Percentiles rank a stretch among this genome's conserved stretches.
phyloP scores from a whole-genome alignment of 805 yeast genomes.

The Yarrowia alimentaria region DNA sequence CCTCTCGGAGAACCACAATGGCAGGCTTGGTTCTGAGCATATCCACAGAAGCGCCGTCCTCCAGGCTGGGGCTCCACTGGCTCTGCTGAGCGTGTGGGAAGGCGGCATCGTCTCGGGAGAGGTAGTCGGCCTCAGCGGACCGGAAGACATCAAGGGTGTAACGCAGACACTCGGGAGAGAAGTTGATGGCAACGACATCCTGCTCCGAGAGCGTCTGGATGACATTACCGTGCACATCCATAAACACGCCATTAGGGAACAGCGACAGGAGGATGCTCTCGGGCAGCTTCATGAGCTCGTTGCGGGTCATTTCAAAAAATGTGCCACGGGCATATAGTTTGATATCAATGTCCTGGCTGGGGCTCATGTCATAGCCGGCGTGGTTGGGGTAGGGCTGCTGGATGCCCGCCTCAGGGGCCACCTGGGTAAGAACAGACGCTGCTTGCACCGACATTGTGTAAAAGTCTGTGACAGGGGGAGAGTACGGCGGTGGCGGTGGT shows the following conservation, averaged over 20 bases:
- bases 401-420: slow-evolving; percentile 45
- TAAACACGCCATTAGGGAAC: slow-evolving; percentile 86
- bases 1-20: slow-evolving; percentile 88
- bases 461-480: slow-evolving; percentile 32
- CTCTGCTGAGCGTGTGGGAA: neutral
- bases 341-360: slow-evolving; percentile 53
- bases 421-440: slow-evolving; percentile 65
- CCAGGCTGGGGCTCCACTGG: slow-evolving; percentile 16
- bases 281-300: slow-evolving; percentile 87
- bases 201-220: slow-evolving; percentile 76
- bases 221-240: slow-evolving; percentile 72
- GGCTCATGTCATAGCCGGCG: slow-evolving; percentile 11
- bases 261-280: slow-evolving; percentile 83
- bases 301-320: slow-evolving; percentile 74
- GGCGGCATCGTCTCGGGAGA: neutral
- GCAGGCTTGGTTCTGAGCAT: slow-evolving; percentile 80
- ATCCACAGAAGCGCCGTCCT: slow-evolving; percentile 49
- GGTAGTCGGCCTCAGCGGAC: slow-evolving; percentile 50
- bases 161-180: slow-evolving; percentile 80
- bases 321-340: slow-evolving; percentile 75
- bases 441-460: slow-evolving; percentile 34
- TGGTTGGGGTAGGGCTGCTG: slow-evolving; percentile 21
- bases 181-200: slow-evolving; percentile 74
- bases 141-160: slow-evolving; percentile 75
- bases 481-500: slow-evolving; percentile 35